Evolutionary conservation across 352 stramenopile species (phyloP).

Genomic region (Phytophthora chlamydospora): DNA sequence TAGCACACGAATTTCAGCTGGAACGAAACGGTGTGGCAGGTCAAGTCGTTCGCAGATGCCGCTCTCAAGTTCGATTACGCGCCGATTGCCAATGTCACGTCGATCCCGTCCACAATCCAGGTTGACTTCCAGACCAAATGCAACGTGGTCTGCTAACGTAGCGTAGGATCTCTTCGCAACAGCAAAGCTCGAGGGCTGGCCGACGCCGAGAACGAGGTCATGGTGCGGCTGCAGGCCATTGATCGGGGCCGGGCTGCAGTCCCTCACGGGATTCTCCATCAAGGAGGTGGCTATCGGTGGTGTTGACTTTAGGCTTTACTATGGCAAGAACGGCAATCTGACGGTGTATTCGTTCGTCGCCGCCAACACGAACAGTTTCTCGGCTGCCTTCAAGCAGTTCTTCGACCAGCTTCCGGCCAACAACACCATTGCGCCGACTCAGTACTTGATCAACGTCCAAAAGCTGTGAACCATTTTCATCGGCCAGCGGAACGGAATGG

Average conservation of each 20-base stretch:
- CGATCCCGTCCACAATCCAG: conserved; percentile 4
- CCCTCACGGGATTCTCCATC: too few species aligned
- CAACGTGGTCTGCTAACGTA: conserved; percentile 22
- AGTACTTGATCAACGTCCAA: conserved; percentile 29
- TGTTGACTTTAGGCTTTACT: conserved; percentile 26
- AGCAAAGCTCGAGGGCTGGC: conserved; percentile 28
- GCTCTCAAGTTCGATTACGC: conserved; percentile 12
- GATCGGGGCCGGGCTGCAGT: too few species aligned
- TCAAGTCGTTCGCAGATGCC: conserved; percentile 16
- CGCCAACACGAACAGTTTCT: conserved; percentile 32
- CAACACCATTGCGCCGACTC: conserved; percentile 11
- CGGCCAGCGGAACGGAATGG: too few species aligned
- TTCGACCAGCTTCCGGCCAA: conserved; percentile 20
- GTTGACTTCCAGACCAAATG: not conserved
- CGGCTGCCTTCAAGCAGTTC: conserved; percentile 34
- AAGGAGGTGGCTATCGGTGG: too few species aligned
- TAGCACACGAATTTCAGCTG: conserved; percentile 20
- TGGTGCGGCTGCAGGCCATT: conserved; percentile 45
- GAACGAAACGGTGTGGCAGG: conserved; percentile 1
- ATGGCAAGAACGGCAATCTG: conserved; percentile 36
- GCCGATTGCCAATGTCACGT: conserved; percentile 1
- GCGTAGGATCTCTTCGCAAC: conserved; percentile 50
- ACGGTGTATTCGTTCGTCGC: conserved; percentile 41
- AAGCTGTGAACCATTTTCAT: too few species aligned
- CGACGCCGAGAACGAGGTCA: conserved; percentile 43